Conservation (phyloP, 2,329 filamentous ascomycete species). For the Fusarium nurragi region DNA sequence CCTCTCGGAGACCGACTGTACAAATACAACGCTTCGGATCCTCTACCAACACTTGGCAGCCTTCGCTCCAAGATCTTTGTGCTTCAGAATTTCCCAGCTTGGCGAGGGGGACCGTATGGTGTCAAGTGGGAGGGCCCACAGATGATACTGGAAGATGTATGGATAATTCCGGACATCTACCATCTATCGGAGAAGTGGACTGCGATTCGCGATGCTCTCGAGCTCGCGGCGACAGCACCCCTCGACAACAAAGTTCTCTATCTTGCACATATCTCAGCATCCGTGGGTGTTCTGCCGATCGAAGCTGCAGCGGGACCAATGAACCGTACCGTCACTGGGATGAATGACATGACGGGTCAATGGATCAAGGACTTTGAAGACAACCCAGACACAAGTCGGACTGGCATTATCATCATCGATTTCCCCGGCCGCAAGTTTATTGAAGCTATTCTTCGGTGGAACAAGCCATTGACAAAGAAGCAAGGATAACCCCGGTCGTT, state of each 20-base stretch:
- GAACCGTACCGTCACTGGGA: slow-evolving; percentile 55
- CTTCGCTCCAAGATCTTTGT: slow-evolving; percentile 59
- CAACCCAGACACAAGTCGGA: slow-evolving; percentile 44
- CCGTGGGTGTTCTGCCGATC: slow-evolving; percentile 59
- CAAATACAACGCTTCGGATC: slow-evolving; percentile 44
- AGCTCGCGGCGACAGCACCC: slow-evolving; percentile 47
- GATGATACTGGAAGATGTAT: slow-evolving; percentile 59
- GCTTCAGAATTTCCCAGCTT: slow-evolving; percentile 57
- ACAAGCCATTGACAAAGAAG: slow-evolving; percentile 45
- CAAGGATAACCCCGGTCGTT: not conserved
- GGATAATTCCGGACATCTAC: slow-evolving; percentile 55
- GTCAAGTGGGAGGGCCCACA: slow-evolving; percentile 56
- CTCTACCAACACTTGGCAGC: slow-evolving; percentile 56
- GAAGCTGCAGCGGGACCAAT: slow-evolving; percentile 59
- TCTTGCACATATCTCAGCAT: slow-evolving; percentile 59
- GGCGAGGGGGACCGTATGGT: slow-evolving; percentile 50
- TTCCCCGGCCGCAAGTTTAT: slow-evolving; percentile 58
- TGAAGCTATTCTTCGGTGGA: slow-evolving; percentile 55
- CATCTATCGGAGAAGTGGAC: slow-evolving; percentile 59
- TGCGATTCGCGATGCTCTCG: slow-evolving; percentile 54
- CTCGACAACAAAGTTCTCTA: slow-evolving; percentile 53
- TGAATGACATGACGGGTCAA: slow-evolving; percentile 60
- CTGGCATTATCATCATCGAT: slow-evolving; percentile 60
- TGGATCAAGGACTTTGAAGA: slow-evolving; percentile 52
- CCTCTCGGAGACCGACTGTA: slow-evolving; percentile 51